Conservation (phyloP, 2,329 filamentous ascomycete genomes). For the Phoma herbarum region DNA sequence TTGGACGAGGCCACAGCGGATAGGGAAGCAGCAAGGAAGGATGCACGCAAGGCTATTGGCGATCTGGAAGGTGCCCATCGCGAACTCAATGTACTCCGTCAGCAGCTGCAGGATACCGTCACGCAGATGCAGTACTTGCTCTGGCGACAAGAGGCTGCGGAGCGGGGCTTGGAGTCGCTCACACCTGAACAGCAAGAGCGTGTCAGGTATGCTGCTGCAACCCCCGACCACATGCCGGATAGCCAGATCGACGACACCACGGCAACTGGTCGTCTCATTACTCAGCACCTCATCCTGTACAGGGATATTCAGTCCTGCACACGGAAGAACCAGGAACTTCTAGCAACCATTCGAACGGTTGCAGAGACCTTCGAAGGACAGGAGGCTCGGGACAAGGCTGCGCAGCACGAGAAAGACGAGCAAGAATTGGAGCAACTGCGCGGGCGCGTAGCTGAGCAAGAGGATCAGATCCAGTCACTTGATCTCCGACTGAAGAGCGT, state of each 20-base stretch:
- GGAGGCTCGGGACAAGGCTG: constrained; percentile 73
- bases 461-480: constrained; percentile 85
- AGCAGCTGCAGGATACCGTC: constrained; percentile 88
- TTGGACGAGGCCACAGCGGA: constrained; percentile 84
- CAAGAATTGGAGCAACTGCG: constrained; percentile 78
- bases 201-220: constrained; percentile 72
- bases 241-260: constrained; percentile 72
- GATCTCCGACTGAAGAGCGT: constrained; percentile 89
- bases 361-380: constrained; percentile 91
- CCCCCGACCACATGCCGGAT: constrained; percentile 77
- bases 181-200: constrained; percentile 76
- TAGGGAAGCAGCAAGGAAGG: constrained; percentile 79
- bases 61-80: constrained; percentile 68
- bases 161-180: constrained; percentile 78
- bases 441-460: constrained; percentile 77
- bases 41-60: constrained; percentile 79
- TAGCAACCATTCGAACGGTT: constrained; percentile 83
- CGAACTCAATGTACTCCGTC: constrained; percentile 81
- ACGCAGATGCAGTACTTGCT: constrained; percentile 90
- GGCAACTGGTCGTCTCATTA: constrained; percentile 88
- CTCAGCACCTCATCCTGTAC: constrained; percentile 87
- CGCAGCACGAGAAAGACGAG: constrained; percentile 64
- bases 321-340: constrained; percentile 83
- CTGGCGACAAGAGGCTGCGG: constrained; percentile 82
- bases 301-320: constrained; percentile 85